These are phyloP conservation scores for Diversispora epigaea DNA, from an alignment of 192 early-diverging fungal species.

Conservation along the genomic window DNA sequence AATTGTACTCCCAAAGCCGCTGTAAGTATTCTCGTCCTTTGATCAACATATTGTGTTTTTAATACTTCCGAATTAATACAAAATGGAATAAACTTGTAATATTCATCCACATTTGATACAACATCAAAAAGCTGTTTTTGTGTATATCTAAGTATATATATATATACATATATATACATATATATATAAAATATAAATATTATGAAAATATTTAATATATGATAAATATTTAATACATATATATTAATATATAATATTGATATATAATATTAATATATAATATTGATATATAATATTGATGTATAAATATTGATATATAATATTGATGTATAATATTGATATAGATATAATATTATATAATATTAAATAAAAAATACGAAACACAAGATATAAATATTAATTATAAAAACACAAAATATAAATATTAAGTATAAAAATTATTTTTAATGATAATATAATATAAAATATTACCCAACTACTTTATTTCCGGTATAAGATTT, in stretches of 20 bases:
- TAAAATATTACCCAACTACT: not conserved
- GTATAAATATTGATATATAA: no score
- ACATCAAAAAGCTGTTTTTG: constrained; percentile 77
- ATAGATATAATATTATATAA: no score
- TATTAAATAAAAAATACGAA: no score
- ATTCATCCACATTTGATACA: constrained; percentile 79
- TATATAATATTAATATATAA: no score
- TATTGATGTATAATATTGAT: no score
- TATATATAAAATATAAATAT: not conserved
- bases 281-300: no score
- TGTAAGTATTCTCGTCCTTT: not conserved
- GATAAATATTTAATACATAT: no score
- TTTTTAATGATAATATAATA: not conserved
- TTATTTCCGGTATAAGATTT: constrained; percentile 21
- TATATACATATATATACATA: not conserved
- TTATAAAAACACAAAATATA: no score
- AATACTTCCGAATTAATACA: constrained; percentile 68
- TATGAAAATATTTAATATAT: not conserved
- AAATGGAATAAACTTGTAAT: constrained; percentile 82
- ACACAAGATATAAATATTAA: no score
- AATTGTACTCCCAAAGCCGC: constrained; percentile 78
- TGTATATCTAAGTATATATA: constrained; percentile 45
- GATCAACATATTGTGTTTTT: constrained; percentile 35
- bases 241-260: no score
- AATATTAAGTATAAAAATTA: no score